Base-by-base conservation (phyloP, 768 basidiomycete genomes). In the Russula foetens region DNA sequence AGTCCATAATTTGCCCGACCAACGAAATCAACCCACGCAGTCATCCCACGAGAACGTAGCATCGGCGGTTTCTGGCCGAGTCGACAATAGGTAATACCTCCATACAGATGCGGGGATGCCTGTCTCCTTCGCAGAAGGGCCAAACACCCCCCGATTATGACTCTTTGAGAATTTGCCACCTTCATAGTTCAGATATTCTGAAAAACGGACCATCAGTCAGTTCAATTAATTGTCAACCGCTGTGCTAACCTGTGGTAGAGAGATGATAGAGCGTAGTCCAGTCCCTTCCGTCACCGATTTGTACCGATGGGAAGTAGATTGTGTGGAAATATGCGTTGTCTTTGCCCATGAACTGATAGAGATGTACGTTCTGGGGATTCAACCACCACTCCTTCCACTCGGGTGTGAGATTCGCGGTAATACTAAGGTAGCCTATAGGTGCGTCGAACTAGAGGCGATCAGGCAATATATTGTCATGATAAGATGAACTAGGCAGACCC, bases 291-390 rank as follows among this genome's bases (percentile, higher is more conserved):
- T 98, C 94, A 3, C 85, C 97, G 61, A 98, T 75, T 68, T 92
- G 83, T 59, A 93, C 85, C 4, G 92, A 86, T 29, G 97, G 96
- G 78, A 86, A 99, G 68, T 92, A 92, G 43, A 99, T 84, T 0
- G 92, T 92, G 73, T 99, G 97, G 83, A 99, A 99, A 74, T 96
- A 98, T 52, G 95, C 92, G 63, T 94, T 98, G 71, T 98, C 96
- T 76, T 99, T 99, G 70, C 97, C 97, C 97, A 99, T 99, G 79
- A 99, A 99, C 73, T 99, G 96, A 75, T 92, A 97, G 53, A 98
- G 77, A 67, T 83, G 79, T 60, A 99, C 94, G 67, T 98, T 79
- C 66, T 91, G 79, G 1, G 88, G 89, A 69, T 95, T 88, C 69
- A 89, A 84, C 97, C 97, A 99, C 97, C 97, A 99, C 71, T 84